Conservation (phyloP, 1,284 basidiomycete genomes). For the Cryptococcus sp. region DNA sequence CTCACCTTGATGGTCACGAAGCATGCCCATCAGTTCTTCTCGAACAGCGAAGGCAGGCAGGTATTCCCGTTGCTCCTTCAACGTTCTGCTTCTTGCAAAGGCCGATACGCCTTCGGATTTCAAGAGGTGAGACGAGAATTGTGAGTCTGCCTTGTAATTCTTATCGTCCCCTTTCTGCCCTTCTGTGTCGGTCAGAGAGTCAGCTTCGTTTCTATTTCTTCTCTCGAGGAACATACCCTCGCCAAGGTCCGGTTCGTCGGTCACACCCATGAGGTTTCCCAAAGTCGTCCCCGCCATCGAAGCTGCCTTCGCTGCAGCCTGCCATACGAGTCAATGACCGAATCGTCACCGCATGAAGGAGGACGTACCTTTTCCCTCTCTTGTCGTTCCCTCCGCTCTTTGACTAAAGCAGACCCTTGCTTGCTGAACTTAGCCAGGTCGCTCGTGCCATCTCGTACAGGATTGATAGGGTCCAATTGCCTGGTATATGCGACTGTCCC, state of each 20-base stretch:
- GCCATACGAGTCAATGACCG: not conserved
- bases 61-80: slow-evolving; percentile 95
- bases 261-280: slow-evolving; percentile 97
- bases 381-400: slow-evolving; percentile 92
- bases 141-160: slow-evolving; percentile 89
- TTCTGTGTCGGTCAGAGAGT: slow-evolving; percentile 57
- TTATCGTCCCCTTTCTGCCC: slow-evolving; percentile 62
- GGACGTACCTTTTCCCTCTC: slow-evolving; percentile 74
- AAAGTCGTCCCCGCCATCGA: slow-evolving; percentile 87
- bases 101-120: slow-evolving; percentile 72
- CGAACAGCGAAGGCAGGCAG: slow-evolving; percentile 96
- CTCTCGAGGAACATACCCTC: slow-evolving; percentile 24
- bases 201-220: slow-evolving; percentile 3
- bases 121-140: slow-evolving; percentile 91
- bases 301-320: slow-evolving; percentile 90
- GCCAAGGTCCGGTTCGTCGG: slow-evolving; percentile 73
- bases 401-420: slow-evolving; percentile 90
- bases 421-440: slow-evolving; percentile 95
- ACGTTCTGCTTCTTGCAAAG: slow-evolving; percentile 78
- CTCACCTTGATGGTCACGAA: slow-evolving; percentile 93
- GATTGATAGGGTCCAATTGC: slow-evolving; percentile 96
- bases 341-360: not conserved
- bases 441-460: slow-evolving; percentile 87
- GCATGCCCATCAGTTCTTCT: slow-evolving; percentile 84
- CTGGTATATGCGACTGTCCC: slow-evolving; percentile 95